Percentiles rank a stretch among this genome's conserved stretches.
Evolutionary conservation across 225 moss, liverwort and hornwort species (phyloP).

Genomic region (Lunularia cruciata): DNA sequence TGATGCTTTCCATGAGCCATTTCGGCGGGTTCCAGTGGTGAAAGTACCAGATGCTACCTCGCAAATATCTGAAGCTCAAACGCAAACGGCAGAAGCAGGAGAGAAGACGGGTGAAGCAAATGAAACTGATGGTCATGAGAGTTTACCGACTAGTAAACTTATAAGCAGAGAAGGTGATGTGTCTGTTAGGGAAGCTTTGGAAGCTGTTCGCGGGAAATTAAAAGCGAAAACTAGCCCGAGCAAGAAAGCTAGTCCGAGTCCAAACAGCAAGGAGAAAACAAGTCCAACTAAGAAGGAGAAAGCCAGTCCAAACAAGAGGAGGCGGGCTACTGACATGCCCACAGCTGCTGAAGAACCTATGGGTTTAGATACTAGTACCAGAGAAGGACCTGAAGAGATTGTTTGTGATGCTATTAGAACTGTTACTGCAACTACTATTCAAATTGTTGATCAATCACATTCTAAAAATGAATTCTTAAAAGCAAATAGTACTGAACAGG

Average conservation of each 20-base stretch:
- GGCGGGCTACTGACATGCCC: background rate
- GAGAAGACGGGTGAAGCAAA: conserved; percentile 16
- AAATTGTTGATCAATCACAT: background rate
- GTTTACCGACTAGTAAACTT: conserved; percentile 38
- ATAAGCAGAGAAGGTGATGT: conserved; percentile 40
- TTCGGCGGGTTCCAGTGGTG: conserved; percentile 58
- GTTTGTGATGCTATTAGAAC: background rate
- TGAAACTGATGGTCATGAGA: conserved; percentile 32
- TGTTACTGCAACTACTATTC: background rate
- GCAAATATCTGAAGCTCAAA: conserved; percentile 30
- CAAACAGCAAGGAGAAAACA: background rate
- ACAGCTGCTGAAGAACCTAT: background rate
- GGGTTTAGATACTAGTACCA: background rate
- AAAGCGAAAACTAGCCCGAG: conserved; percentile 12
- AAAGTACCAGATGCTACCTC: conserved; percentile 54
- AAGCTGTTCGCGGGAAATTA: conserved; percentile 49
- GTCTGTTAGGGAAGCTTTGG: conserved; percentile 75
- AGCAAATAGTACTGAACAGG: background rate
- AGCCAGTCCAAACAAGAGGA: conserved; percentile 2
- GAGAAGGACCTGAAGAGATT: background rate
- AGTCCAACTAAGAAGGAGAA: background rate
- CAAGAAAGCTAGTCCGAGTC: background rate
- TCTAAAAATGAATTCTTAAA: background rate
- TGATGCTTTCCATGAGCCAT: conserved; percentile 95
- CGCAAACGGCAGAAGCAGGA: conserved; percentile 10